Evolutionary conservation across 495 filamentous ascomycete genomes (phyloP).

Genomic region (Aspergillus campestris): DNA sequence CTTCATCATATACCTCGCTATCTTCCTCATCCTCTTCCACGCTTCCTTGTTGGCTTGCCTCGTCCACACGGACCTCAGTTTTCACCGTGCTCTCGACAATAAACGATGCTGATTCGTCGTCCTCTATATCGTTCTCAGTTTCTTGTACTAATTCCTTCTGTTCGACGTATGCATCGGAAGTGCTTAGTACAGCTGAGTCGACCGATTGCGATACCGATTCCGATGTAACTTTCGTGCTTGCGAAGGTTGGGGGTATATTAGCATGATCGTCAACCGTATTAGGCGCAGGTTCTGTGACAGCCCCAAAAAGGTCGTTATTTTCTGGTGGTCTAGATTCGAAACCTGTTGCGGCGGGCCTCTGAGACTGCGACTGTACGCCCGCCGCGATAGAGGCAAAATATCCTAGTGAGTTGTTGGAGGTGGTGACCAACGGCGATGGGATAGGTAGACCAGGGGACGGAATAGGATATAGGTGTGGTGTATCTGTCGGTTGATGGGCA

Average conservation of each 20-base stretch:
- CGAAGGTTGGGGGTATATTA: neutral
- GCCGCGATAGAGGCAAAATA: conserved; percentile 23
- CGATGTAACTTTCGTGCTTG: too few relatives aligned
- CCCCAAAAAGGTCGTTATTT: neutral
- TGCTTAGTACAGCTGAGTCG: too few relatives aligned
- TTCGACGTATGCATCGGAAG: too few relatives aligned
- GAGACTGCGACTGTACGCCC: conserved; percentile 4
- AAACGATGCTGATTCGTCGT: neutral
- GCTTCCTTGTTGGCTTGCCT: neutral
- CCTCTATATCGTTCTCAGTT: neutral
- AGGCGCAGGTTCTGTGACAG: too few relatives aligned
- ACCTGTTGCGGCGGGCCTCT: conserved; percentile 8
- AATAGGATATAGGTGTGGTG: conserved; percentile 38
- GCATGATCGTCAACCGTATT: neutral
- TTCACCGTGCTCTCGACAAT: neutral
- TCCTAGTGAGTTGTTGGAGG: conserved; percentile 13
- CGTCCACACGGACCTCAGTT: neutral
- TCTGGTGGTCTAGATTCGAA: conserved; percentile 4
- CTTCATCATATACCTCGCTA: conserved; percentile 1
- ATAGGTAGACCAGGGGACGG: conserved; percentile 38
- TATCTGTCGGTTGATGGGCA: conserved; percentile 24
- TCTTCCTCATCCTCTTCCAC: neutral
- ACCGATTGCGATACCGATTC: too few relatives aligned
- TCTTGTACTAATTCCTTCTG: too few relatives aligned
- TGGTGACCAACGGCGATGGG: conserved; percentile 36